phyloP scores from a whole-genome alignment of 257 asterid species.

The Solanum paucissectum region DNA sequence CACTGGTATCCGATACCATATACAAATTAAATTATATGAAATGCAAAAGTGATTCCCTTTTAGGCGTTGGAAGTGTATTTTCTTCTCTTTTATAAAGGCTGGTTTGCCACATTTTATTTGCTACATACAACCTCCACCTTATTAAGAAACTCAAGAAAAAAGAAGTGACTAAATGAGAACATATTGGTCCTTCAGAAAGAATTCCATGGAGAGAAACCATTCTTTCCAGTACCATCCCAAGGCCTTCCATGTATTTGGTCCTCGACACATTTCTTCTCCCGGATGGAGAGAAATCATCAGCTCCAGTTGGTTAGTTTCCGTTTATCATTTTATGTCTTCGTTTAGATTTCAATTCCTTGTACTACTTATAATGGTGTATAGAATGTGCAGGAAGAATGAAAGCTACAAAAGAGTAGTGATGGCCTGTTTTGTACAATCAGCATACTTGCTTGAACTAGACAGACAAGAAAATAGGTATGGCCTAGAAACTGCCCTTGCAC shows the following conservation, averaged over 20 bases:
- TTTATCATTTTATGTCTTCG: background rate
- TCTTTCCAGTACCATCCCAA: constrained; percentile 12
- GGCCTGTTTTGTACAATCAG: constrained; percentile 72
- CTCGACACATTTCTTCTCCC: constrained; percentile 25
- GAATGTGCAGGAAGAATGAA: constrained; percentile 47
- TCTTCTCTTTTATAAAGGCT: background rate
- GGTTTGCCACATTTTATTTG: background rate
- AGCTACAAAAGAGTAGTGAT: constrained; percentile 60
- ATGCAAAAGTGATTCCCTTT: background rate
- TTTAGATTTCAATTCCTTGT: background rate
- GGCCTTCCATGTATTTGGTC: constrained; percentile 32
- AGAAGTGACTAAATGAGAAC: background rate
- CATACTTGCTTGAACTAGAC: constrained; percentile 65
- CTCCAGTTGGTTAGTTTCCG: constrained; percentile 27
- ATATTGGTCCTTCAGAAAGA: background rate
- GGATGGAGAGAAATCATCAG: constrained; percentile 29
- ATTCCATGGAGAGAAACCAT: background rate
- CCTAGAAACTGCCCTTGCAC: constrained; percentile 47
- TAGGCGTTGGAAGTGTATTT: background rate
- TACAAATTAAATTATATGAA: background rate
- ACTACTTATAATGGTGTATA: background rate
- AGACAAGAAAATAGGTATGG: constrained; percentile 45
- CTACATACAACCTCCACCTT: background rate
- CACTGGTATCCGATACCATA: background rate
- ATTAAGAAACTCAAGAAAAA: background rate